Percentiles rank a stretch among this genome's conserved stretches.
Conservation (phyloP, 2,329 filamentous ascomycete species). For the Ophiostoma himal-ulmi region DNA sequence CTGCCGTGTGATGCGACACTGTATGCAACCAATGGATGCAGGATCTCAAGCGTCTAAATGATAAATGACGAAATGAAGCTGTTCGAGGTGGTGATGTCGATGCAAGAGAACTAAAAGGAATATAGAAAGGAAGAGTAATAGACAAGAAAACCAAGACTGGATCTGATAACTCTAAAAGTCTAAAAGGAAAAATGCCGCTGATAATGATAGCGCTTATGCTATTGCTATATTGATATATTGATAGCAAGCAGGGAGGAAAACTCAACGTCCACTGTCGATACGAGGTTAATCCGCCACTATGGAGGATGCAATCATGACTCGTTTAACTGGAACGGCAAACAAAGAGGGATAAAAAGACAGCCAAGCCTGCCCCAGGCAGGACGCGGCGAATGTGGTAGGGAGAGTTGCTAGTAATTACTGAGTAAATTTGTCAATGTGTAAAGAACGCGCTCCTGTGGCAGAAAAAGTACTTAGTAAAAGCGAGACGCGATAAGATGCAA, state of each 20-base stretch:
- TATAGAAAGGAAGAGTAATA: not conserved
- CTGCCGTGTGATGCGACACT: not conserved
- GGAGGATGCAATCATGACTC: not conserved
- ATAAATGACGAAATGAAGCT: not conserved
- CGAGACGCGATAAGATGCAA: constrained; percentile 4
- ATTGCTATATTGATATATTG: too few species aligned
- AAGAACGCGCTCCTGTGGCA: not conserved
- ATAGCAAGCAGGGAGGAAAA: not conserved
- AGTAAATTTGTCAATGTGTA: not conserved
- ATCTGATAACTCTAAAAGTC: not conserved
- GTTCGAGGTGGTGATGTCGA: not conserved
- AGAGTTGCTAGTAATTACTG: not conserved
- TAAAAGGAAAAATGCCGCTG: not conserved
- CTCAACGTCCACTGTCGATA: too few species aligned
- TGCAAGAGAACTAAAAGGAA: not conserved
- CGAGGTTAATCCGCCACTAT: not conserved
- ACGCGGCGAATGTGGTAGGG: not conserved
- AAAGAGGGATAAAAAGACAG: not conserved
- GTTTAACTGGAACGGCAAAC: not conserved
- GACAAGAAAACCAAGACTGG: not conserved
- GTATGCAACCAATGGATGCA: not conserved
- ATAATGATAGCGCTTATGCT: not conserved
- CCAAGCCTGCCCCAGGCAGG: constrained; percentile 1
- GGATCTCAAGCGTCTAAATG: not conserved
- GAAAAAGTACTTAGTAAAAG: not conserved